phyloP scores from a whole-genome alignment of 2,329 filamentous ascomycete genomes.

The Myriangium duriaei region DNA sequence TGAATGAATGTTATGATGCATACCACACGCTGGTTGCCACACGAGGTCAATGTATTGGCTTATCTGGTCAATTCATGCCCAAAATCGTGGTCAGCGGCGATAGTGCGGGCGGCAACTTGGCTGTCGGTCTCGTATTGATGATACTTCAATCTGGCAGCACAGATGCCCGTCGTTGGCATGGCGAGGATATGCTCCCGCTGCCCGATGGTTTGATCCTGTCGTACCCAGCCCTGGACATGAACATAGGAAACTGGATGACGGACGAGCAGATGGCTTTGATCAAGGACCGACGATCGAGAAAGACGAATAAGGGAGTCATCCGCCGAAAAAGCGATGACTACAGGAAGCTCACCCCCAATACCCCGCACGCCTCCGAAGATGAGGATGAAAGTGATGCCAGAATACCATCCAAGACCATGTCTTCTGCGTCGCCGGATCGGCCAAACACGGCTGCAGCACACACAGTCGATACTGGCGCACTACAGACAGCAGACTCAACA shows the following conservation, averaged over 20 bases:
- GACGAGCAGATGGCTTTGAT: conserved; percentile 96
- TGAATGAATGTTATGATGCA: conserved; percentile 80
- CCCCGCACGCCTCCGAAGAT: conserved; percentile 68
- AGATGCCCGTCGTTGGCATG: conserved; percentile 43
- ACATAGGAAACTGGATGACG: conserved; percentile 98
- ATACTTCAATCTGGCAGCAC: conserved; percentile 50
- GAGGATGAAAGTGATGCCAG: conserved; percentile 38
- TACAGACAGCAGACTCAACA: conserved; percentile 20
- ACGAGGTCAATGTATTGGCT: conserved; percentile 60
- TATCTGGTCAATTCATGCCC: conserved; percentile 53
- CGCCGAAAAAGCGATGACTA: conserved; percentile 83
- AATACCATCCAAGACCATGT: conserved; percentile 3
- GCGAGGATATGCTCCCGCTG: conserved; percentile 49
- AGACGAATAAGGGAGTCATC: conserved; percentile 68
- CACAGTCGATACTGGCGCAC: conserved; percentile 19
- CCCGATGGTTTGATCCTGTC: conserved; percentile 75
- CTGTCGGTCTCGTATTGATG: conserved; percentile 75
- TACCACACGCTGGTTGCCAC: conserved; percentile 63
- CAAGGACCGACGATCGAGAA: conserved; percentile 64
- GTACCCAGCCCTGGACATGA: conserved; percentile 90
- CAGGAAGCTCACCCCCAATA: conserved; percentile 64
- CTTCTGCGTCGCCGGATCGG: neutral
- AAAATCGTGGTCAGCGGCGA: conserved; percentile 65
- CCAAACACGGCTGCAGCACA: conserved; percentile 27
- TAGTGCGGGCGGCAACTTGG: conserved; percentile 71